A percentile compares a stretch with the other conserved stretches of the same genome.
Conservation (phyloP, 495 filamentous ascomycete species). For the Lepraria neglecta region DNA sequence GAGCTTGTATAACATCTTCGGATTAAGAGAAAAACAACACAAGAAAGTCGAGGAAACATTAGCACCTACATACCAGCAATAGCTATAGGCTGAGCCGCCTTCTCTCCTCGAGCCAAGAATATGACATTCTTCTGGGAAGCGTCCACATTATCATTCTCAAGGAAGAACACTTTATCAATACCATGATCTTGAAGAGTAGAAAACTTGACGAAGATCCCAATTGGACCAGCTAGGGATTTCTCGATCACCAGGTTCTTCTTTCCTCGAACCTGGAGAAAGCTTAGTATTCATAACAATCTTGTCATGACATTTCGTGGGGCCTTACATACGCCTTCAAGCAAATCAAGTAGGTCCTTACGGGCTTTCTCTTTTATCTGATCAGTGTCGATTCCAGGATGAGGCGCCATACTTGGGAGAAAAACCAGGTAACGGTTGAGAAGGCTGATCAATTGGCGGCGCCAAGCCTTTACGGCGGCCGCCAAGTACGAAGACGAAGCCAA, state of each 20-base stretch:
- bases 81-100: constrained; percentile 66
- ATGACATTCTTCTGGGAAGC: constrained; percentile 90
- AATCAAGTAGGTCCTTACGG: constrained; percentile 74
- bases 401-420: constrained; percentile 43
- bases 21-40: constrained; percentile 10
- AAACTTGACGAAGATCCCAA: constrained; percentile 89
- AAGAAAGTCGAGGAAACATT: constrained; percentile 6
- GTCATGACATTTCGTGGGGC: constrained; percentile 26
- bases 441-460: not conserved
- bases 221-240: constrained; percentile 77
- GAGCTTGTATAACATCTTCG: not conserved
- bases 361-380: constrained; percentile 76
- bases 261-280: constrained; percentile 66
- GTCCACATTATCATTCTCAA: constrained; percentile 92
- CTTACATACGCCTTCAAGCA: constrained; percentile 86
- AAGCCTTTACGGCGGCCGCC: constrained; percentile 2
- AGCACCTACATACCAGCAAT: constrained; percentile 72
- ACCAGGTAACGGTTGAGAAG: no score
- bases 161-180: constrained; percentile 89
- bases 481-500: constrained; percentile 6
- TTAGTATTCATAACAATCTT: constrained; percentile 31
- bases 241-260: constrained; percentile 98
- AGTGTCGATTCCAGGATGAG: constrained; percentile 68
- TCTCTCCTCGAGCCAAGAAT: constrained; percentile 86
- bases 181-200: constrained; percentile 88